These are phyloP conservation scores for Takashimella tepidaria DNA, from an alignment of 1,284 basidiomycete species.

Conservation along the genomic window DNA sequence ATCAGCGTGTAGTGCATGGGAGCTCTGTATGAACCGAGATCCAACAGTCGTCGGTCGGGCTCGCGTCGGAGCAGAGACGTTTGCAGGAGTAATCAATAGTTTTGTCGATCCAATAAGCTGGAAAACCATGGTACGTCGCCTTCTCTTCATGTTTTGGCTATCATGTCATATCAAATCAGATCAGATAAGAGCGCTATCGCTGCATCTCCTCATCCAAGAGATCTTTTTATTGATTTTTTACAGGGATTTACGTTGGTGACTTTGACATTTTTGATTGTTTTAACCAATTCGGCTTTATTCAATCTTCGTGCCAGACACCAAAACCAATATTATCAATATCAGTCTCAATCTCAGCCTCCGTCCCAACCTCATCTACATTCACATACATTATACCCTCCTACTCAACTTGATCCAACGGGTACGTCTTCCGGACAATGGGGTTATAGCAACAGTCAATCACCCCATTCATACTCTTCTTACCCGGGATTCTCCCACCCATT, in stretches of 20 bases:
- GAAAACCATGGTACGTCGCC: slow-evolving; percentile 80
- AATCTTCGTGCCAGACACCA: slow-evolving; percentile 45
- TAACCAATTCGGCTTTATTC: slow-evolving; percentile 73
- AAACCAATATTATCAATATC: no score
- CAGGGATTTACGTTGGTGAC: slow-evolving; percentile 75
- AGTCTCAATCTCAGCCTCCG: slow-evolving; percentile 10
- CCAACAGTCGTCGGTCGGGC: slow-evolving; percentile 83
- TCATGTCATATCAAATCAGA: no score
- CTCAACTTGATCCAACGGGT: no score
- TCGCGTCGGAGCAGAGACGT: slow-evolving; percentile 84
- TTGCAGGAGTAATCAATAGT: slow-evolving; percentile 91
- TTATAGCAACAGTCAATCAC: no score
- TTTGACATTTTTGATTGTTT: slow-evolving; percentile 69
- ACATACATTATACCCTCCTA: no score
- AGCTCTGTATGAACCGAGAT: slow-evolving; percentile 93
- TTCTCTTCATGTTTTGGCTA: not conserved
- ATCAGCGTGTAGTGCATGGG: slow-evolving; percentile 78
- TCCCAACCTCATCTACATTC: slow-evolving; percentile 9
- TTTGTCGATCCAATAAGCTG: slow-evolving; percentile 96
- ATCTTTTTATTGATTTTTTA: no score
- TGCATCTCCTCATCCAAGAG: no score
- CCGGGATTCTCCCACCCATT: no score
- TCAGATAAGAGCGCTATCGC: no score
- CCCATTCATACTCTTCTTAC: no score
- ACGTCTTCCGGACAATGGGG: no score